A percentile compares a stretch with the other conserved stretches of the same genome.
Evolutionary conservation across 2,329 filamentous ascomycete species (phyloP).

Genomic region (Paraphoma chrysanthemicola): DNA sequence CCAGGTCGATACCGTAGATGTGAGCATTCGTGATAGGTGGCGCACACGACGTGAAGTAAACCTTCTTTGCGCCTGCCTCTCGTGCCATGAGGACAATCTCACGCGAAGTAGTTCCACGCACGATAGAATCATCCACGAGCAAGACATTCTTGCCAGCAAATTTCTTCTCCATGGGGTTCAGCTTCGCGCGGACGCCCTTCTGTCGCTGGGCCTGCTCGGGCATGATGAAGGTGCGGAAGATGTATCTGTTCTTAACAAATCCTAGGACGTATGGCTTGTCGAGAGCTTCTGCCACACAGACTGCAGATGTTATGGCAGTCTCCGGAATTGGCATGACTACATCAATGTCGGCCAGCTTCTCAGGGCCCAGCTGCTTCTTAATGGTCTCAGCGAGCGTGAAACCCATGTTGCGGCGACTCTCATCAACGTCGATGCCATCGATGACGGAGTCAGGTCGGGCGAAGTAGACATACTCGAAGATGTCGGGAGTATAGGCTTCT

Average conservation of each 20-base stretch:
- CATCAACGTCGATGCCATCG: constrained; percentile 86
- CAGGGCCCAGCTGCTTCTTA: constrained; percentile 69
- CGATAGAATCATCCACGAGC: constrained; percentile 88
- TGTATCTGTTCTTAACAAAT: constrained; percentile 89
- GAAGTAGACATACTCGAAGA: constrained; percentile 90
- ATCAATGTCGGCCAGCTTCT: constrained; percentile 78
- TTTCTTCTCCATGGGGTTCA: constrained; percentile 85
- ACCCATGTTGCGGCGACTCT: constrained; percentile 86
- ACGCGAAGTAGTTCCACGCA: constrained; percentile 81
- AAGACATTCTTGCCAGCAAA: constrained; percentile 82
- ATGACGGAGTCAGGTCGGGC: constrained; percentile 82
- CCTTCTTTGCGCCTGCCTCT: constrained; percentile 81
- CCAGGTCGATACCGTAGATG: constrained; percentile 83
- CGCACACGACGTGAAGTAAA: constrained; percentile 83
- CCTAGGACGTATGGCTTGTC: constrained; percentile 80
- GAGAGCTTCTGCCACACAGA: constrained; percentile 75
- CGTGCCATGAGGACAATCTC: constrained; percentile 85
- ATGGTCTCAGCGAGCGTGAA: constrained; percentile 78
- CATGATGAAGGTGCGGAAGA: constrained; percentile 88
- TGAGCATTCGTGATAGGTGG: constrained; percentile 86
- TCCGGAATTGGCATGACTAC: constrained; percentile 84
- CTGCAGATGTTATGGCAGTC: constrained; percentile 82
- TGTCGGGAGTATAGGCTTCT: constrained; percentile 79
- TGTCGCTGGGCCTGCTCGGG: constrained; percentile 80
- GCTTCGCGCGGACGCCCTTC: constrained; percentile 87